Evolutionary conservation across 2,329 filamentous ascomycete genomes (phyloP), one percentile per base, ranked within the genome.

Genomic region (Pleurostoma richardsiae): DNA sequence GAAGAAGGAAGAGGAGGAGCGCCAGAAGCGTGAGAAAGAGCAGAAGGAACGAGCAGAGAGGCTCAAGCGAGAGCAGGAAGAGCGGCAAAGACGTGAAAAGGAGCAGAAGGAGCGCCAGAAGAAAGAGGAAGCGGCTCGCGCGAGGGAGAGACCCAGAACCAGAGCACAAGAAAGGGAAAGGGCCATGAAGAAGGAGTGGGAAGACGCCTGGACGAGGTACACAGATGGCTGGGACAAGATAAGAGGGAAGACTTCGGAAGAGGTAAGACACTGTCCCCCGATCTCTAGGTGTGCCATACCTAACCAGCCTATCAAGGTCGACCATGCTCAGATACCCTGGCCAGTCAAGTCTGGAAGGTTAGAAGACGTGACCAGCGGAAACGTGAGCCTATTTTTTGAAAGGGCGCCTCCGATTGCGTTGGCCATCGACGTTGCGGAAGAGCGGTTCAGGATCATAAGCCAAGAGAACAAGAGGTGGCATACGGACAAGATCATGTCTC

Each of bases 401-500:
- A 54, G 52, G 39, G 33, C 33, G n/a, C 33, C 33, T 36, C 33
- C 33, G 8, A 36, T 36, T 8, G 8, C 33, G 8, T 36, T 49
- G 46, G 26, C 48, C 47, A 28, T 48, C 10, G 39, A 43, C 33
- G 42, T 48, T 30, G 46, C 29, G 5, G 48, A 49, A 29, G 46
- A 49, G 7, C n/a, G 42, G 3, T 47, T 49, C 40, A 49, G 46
- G 40, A 39, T 56, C n/a, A 44, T 56, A 11, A 54, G 40, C 39
- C 19, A 29, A 33, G 49, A 55, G 45, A 50, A 43, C 6, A 43
- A 40, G 52, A 48, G 36, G 30, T 54, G 53, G 52, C 52, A 55
- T 39, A 54, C 50, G 3, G 50, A 55, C 36, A 54, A 54, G 40
- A 28, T 53, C 27, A 50, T 53, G 47, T 47, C 49, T 31, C 46